phyloP scores from a whole-genome alignment of 352 stramenopile genomes.

The Aphanomyces astaci region DNA sequence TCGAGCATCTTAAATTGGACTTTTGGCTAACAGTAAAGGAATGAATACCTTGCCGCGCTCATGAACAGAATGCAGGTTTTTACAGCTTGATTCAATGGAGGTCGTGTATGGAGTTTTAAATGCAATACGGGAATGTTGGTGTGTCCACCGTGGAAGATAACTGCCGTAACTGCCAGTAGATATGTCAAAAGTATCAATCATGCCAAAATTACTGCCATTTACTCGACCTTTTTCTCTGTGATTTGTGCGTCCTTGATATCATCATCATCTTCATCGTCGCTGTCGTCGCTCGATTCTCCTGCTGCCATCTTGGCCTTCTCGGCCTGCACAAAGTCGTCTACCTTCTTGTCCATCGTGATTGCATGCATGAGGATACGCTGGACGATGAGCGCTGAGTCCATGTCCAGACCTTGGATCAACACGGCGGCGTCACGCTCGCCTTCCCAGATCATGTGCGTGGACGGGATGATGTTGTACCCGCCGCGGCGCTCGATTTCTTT shows the following conservation, averaged over 20 bases:
- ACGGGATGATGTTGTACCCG: conserved; percentile 43
- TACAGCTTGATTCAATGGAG: too few species aligned
- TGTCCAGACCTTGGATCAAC: conserved; percentile 39
- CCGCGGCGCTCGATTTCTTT: conserved; percentile 50
- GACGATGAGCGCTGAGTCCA: conserved; percentile 57
- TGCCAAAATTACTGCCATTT: background rate
- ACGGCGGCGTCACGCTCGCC: conserved; percentile 53
- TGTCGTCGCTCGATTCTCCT: conserved; percentile 24
- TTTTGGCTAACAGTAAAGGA: too few species aligned
- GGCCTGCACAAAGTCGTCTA: conserved; percentile 29
- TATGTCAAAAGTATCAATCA: too few species aligned
- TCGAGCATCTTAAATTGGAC: too few species aligned
- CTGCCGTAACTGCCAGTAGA: too few species aligned
- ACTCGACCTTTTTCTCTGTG: conserved; percentile 1
- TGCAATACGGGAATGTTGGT: too few species aligned
- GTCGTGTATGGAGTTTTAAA: too few species aligned
- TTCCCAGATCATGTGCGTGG: conserved; percentile 50
- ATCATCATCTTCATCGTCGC: background rate
- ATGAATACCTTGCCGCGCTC: too few species aligned
- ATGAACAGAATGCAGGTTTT: too few species aligned
- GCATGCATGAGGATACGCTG: conserved; percentile 70
- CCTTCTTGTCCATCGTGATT: conserved; percentile 50
- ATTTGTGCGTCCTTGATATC: background rate
- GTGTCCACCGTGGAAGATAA: too few species aligned
- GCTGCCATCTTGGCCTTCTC: conserved; percentile 5